Evolutionary conservation across 2,329 filamentous ascomycete species (phyloP).

Genomic region (Calonectria henricotiae): DNA sequence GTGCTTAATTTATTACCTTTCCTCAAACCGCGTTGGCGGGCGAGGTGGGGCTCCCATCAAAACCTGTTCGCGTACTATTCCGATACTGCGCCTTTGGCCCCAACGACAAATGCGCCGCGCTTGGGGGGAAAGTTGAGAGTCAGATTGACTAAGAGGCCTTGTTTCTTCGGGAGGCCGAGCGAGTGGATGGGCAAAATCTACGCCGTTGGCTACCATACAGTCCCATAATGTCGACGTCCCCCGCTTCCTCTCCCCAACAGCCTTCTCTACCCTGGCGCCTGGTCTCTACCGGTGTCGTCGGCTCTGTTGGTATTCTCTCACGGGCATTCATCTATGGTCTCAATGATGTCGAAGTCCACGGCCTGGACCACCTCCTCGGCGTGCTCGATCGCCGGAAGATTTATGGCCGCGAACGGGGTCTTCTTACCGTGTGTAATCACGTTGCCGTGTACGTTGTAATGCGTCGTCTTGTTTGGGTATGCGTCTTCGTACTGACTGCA

Average conservation of each 20-base stretch:
- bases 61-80: conserved; percentile 19
- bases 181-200: conserved; percentile 21
- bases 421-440: conserved; percentile 79
- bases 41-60: conserved; percentile 18
- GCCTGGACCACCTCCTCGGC: conserved; percentile 82
- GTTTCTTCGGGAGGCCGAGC: conserved; percentile 20
- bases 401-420: conserved; percentile 78
- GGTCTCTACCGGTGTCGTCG: conserved; percentile 83
- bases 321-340: conserved; percentile 83
- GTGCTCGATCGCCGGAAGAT: conserved; percentile 82
- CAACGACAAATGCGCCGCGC: conserved; percentile 20
- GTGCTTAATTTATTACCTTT: not conserved
- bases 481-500: conserved; percentile 28
- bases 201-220: not conserved
- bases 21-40: not conserved
- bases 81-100: not conserved
- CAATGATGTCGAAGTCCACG: conserved; percentile 83
- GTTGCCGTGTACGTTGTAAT: conserved; percentile 58
- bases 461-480: not conserved
- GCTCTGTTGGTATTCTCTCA: conserved; percentile 79
- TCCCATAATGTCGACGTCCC: conserved; percentile 46
- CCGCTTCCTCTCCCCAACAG: conserved; percentile 56
- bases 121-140: not conserved
- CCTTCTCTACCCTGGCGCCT: conserved; percentile 80
- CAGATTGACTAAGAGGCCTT: conserved; percentile 4